Base-by-base conservation (phyloP, 805 yeast species). In the Pichia insulana region DNA sequence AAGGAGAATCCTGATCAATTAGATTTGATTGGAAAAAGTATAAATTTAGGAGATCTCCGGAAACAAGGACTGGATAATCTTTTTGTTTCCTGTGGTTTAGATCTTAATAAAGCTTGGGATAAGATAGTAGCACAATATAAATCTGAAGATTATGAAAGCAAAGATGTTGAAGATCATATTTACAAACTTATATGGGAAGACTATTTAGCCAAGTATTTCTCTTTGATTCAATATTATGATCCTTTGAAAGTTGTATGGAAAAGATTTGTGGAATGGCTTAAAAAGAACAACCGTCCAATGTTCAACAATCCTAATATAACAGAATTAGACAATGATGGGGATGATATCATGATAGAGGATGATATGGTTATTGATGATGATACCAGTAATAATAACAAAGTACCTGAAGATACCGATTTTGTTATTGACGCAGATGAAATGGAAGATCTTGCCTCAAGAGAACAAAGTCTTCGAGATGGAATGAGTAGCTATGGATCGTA, bases 1-100 rank as follows among this genome's bases (percentile, higher is more conserved):
- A 37, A 45, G 12, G 56, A 53, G 7, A 51, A 52, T 34, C 49
- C 50, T 1, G 55, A 51, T 31, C 45, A 45, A n/a, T 27, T 43
- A 19, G 50, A 46, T 15, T 7, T 42, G 9, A 41, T 50, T 6
- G 49, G 44, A 4, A 44, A 46, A 13, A 45, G 27, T 34, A 22
- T 42, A 15, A 30, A 42, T 20, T 30, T 48, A 12, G 41, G 39
- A 2, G 48, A 52, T 37, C 20, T 51, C 27, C 22, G 41, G 30
- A 30, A 39, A 19, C 15, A 37, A n/a, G 34, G 37, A 11, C 20
- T 27, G 16, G 52, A 50, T 20, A 44, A 43, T n/a, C 30, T 52
- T 16, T 47, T 50, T 4, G 43, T 44, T 22, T 44, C 40, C 10
- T 39, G 44, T 19, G 50, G 45, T 4, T 40, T 44, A 13, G 43